Evolutionary conservation across 306 rosid genomes (phyloP), one percentile per base, ranked within the genome.

Genomic region (Fragaria vesca): DNA sequence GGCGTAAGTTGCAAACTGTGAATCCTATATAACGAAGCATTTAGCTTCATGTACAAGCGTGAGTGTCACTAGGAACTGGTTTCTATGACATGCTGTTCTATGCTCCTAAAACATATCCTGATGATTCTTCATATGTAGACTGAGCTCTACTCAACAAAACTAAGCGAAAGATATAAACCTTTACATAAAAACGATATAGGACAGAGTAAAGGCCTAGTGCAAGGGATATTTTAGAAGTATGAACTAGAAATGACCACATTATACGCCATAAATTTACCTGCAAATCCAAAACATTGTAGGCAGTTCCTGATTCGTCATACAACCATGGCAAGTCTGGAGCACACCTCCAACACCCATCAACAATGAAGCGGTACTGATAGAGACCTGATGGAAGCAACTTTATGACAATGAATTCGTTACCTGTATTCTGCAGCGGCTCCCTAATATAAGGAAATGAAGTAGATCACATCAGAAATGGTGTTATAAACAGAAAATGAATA

Each of bases 271-370:
- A 62, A 51, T 66, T 80, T 83, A 93, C 98, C 97, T 83, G 92
- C 87, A 95, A 86, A 75, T 91, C 91, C 87, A 95, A 86, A 51
- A 95, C 83, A 73, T 95, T 95, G 86, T 82, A 95, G 76, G 79
- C 81, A 80, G 60, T 77, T 51, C 97, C 95, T 0, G 86, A 80
- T 77, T 72, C 62, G 69, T 88, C 90, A 80, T 9, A 74, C 71
- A 78, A 76, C 73, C 87, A 89, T 32, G 93, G 93, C 75, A 86
- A 83, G 43, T 91, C 95, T 15, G 98, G 92, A 82, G 97, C 97
- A 77, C 90, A 83, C 45, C 82, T 88, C 68, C 82, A 82, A 71
- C 58, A 79, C 69, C 97, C 97, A 76, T 95, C 98, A 26, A 91
- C 97, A 73, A 86, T 82, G 90, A 91, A 95, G 21, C 88, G 84